Percentiles rank a stretch among this genome's conserved stretches.
Evolutionary conservation across 371 early-diverging fungal genomes (phyloP).

Genomic region (Umbelopsis sp.): DNA sequence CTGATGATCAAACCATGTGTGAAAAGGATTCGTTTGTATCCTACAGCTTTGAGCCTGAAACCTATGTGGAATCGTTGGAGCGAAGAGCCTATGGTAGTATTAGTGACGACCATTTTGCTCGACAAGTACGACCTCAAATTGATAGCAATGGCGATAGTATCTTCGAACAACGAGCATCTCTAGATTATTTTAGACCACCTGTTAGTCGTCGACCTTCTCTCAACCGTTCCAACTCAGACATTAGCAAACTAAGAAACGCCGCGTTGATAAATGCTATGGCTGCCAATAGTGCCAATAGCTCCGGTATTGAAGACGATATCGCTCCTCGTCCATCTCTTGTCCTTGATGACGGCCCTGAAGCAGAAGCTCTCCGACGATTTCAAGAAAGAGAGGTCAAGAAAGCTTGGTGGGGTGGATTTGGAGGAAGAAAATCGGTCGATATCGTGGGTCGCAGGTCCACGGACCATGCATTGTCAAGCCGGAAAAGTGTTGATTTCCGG

Average conservation of each 20-base stretch:
- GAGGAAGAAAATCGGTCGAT: conserved; percentile 36
- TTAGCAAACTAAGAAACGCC: conserved; percentile 42
- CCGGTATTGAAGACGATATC: conserved; percentile 24
- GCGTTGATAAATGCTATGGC: conserved; percentile 47
- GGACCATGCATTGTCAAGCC: conserved; percentile 20
- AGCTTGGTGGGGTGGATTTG: conserved; percentile 42
- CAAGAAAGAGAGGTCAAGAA: conserved; percentile 37
- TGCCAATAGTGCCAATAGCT: conserved; percentile 26
- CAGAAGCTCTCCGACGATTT: conserved; percentile 34
- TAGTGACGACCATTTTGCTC: conserved; percentile 10
- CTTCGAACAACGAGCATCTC: background rate
- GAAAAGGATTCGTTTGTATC: conserved; percentile 7
- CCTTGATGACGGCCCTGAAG: conserved; percentile 33
- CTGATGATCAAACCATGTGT: conserved; percentile 6
- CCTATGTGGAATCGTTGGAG: conserved; percentile 46
- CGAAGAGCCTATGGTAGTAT: conserved; percentile 36
- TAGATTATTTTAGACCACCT: conserved; percentile 4
- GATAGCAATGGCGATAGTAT: background rate
- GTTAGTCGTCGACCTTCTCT: conserved; percentile 27
- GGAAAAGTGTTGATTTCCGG: conserved; percentile 39
- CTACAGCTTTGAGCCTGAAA: conserved; percentile 23
- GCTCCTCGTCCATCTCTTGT: conserved; percentile 31
- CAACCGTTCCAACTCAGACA: conserved; percentile 48
- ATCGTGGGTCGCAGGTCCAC: conserved; percentile 24
- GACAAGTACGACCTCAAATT: background rate